These are phyloP conservation scores for Aspergillus floridensis DNA, from an alignment of 2,329 filamentous ascomycete species.

Conservation along the genomic window DNA sequence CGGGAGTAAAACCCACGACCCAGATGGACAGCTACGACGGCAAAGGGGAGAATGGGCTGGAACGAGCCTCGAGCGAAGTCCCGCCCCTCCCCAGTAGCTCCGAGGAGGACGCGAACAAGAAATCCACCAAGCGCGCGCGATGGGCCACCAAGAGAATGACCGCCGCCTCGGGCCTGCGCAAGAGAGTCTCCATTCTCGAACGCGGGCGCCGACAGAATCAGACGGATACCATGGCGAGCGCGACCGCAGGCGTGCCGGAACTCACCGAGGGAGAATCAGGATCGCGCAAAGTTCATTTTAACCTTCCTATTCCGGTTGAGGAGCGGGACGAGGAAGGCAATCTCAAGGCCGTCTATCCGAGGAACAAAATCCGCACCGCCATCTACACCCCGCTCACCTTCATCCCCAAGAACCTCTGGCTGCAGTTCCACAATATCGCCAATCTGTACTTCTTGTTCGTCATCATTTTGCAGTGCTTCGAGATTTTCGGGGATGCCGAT, in stretches of 20 bases:
- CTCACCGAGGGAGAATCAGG: neutral
- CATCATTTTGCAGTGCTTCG: constrained; percentile 5
- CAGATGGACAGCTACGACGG: neutral
- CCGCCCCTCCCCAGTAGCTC: neutral
- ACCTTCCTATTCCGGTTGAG: constrained; percentile 2
- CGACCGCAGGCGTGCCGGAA: neutral
- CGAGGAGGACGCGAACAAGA: neutral
- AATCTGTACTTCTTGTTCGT: constrained; percentile 7
- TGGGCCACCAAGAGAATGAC: constrained; percentile 5
- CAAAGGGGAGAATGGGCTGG: constrained; percentile 4
- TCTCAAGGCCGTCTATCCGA: constrained; percentile 4
- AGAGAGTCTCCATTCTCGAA: constrained; percentile 5
- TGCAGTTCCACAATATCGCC: constrained; percentile 6
- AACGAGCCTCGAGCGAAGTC: constrained; percentile 1
- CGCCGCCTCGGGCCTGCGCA: constrained; percentile 1
- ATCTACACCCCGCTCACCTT: constrained; percentile 5
- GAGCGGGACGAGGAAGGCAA: constrained; percentile 8
- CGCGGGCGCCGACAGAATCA: neutral
- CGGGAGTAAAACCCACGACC: neutral
- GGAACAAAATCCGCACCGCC: constrained; percentile 5
- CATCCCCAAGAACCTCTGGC: constrained; percentile 3
- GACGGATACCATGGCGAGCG: neutral
- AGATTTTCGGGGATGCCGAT: constrained; percentile 2
- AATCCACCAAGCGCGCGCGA: constrained; percentile 6
- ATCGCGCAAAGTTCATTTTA: constrained; percentile 5